A percentile compares a stretch with the other conserved stretches of the same genome.
These are phyloP conservation scores for Lathyrus sativus DNA, from an alignment of 306 rosid genomes.

Conservation along the genomic window DNA sequence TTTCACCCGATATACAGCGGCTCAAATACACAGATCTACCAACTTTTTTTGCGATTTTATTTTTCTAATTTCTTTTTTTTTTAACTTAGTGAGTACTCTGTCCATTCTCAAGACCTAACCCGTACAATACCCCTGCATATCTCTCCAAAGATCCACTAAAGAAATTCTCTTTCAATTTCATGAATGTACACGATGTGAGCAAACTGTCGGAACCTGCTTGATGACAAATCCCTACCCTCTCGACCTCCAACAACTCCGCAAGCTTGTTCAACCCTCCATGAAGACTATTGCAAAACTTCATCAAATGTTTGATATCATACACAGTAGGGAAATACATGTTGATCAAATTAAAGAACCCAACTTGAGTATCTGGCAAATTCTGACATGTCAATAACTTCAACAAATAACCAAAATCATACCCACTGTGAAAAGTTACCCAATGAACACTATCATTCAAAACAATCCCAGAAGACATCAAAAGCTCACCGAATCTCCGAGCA, in stretches of 20 bases:
- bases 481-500: slow-evolving; percentile 50
- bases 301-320: slow-evolving; percentile 53
- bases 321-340: slow-evolving; percentile 49
- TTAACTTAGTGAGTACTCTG: slow-evolving; percentile 36
- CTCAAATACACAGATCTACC: slow-evolving; percentile 35
- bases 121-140: slow-evolving; percentile 63
- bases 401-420: slow-evolving; percentile 56
- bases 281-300: slow-evolving; percentile 53
- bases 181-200: slow-evolving; percentile 55
- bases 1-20: slow-evolving; percentile 38
- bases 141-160: slow-evolving; percentile 59
- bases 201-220: slow-evolving; percentile 60
- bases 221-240: slow-evolving; percentile 55
- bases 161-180: slow-evolving; percentile 55
- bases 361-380: slow-evolving; percentile 52
- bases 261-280: slow-evolving; percentile 62
- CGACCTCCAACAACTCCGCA: slow-evolving; percentile 58
- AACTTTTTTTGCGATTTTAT: slow-evolving; percentile 12
- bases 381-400: slow-evolving; percentile 53
- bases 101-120: slow-evolving; percentile 60
- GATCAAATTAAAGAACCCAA: slow-evolving; percentile 46
- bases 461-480: slow-evolving; percentile 48
- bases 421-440: slow-evolving; percentile 61
- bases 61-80: slow-evolving; percentile 22
- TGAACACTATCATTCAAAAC: slow-evolving; percentile 52